Evolutionary conservation across 2,329 filamentous ascomycete species (phyloP), one percentile per base, ranked within the genome.

Genomic region (Penicillium sp.): DNA sequence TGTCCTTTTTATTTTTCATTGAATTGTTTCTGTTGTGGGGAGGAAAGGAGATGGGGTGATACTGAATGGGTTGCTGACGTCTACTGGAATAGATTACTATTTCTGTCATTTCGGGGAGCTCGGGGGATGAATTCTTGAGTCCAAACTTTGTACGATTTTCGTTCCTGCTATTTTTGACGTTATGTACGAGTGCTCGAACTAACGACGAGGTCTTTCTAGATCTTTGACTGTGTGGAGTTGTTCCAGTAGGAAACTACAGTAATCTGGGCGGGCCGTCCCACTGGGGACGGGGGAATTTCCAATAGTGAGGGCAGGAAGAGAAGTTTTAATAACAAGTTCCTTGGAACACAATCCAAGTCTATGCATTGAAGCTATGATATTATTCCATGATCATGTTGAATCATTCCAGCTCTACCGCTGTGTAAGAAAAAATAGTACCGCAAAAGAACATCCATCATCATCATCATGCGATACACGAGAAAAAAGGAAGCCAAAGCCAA

Each of bases 91-190:
- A 74, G 30, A 83, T 90, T 55, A 85, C 81, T 6, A 85, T 90
- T 61, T 81, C 74, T 45, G 83, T 84, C 33, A 76, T 83, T 26
- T 88, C 85, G 19, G 87, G 87, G 1, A 88, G 82, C 70, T 80
- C 79, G 10, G 86, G 86, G 0, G 75, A 73, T 25, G 77, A 73
- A 0, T 89, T 82, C 71, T 74, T 89, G 62, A 83, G 80, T 57
- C 87, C 87, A 2, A 89, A 87, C 70, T 70, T 81, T 55, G 73
- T 76, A 57, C 71, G 73, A 72, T 16, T 10, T 8, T 19, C 26
- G 8, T 51, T 6, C 2, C 13, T 11, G 33, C 22, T 42, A 7
- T 52, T 37, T 2, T 30, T 4, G 30, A 33, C 4, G 1, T 33
- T 33, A 5, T 5, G 30, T 33, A 10, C 6, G 33, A 35, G 33